Base-by-base conservation (phyloP, 805 yeast species). In the Saitoella complicata region DNA sequence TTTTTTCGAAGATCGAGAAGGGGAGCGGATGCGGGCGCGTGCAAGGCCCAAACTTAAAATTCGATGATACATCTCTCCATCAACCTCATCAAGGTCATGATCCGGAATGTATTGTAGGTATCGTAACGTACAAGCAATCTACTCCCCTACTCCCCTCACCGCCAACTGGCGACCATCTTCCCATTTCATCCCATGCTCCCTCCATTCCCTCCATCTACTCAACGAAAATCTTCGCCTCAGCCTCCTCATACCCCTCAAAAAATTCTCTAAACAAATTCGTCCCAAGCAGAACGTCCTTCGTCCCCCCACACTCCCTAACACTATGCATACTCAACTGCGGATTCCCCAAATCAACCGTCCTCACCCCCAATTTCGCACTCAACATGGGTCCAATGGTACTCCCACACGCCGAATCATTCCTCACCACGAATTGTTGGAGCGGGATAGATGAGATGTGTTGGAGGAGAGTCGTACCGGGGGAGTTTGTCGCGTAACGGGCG, bases 361-460 rank as follows among this genome's bases (percentile, higher is more conserved):
- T 48, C 7, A 47, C 41, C 32, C 54, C 54, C 5, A 37, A 13
- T 32, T 31, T 32, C n/a, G 45, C 40, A 6, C 43, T 43, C 10
- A 43, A 36, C 31, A 21, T 38, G 42, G 45, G 97, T 1, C 97
- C 98, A 56, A 88, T 88, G 1, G 98, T 88, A 1, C 94, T 80
- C 2, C 98, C 98, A 63, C 97, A 88, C 2, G 95, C 84, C 2
- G 93, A 77, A 57, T 82, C 94, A 60, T 88, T 91, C 45, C 88
- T 73, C 31, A 81, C 94, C n/a, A 87, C 96, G 65, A 88, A 85
- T 46, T 86, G 62, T 62, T 88, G 98, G 49, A 88, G 63, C 11
- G 96, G 95, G 31, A 55, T 54, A 41, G 76, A 71, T 3, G 93
- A 96, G 43, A 81, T 62, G 49, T 76, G 70, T 58, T 85, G 80